Percentiles rank a stretch among this genome's conserved stretches.
phyloP scores from a whole-genome alignment of 345 rosid species.

The Litchi chinensis region DNA sequence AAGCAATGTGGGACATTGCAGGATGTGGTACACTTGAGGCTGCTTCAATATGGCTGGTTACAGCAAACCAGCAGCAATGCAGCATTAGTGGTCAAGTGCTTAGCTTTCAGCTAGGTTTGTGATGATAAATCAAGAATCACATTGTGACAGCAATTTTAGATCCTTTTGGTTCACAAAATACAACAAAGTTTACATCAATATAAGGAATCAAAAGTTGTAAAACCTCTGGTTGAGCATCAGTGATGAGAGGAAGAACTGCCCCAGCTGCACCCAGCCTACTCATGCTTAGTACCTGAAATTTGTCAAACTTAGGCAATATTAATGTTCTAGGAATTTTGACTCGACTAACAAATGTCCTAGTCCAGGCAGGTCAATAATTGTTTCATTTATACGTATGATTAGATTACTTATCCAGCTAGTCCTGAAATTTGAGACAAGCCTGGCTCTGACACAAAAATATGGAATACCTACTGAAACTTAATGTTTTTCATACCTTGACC shows the following conservation, averaged over 20 bases:
- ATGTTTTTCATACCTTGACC: constrained; percentile 48
- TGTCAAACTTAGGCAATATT: neutral
- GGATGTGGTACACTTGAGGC: neutral
- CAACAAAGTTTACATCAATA: neutral
- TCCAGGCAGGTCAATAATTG: neutral
- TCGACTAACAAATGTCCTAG: neutral
- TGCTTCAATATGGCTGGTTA: neutral
- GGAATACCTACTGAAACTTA: neutral
- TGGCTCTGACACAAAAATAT: neutral
- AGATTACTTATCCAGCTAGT: neutral
- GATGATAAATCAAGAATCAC: neutral
- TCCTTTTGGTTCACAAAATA: neutral
- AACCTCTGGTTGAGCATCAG: constrained; percentile 45
- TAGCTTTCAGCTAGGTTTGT: neutral
- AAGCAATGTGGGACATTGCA: neutral
- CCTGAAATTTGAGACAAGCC: constrained; percentile 2
- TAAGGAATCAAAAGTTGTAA: neutral
- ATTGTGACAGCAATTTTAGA: neutral
- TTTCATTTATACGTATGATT: neutral
- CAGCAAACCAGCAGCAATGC: neutral
- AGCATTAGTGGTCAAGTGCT: neutral
- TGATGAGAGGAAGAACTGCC: constrained; percentile 50
- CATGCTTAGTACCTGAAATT: constrained; percentile 54
- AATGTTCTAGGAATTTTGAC: neutral
- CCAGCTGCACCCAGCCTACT: constrained; percentile 58